Conservation (phyloP, 129 eudicot genomes). For the Flaveria brownii region DNA sequence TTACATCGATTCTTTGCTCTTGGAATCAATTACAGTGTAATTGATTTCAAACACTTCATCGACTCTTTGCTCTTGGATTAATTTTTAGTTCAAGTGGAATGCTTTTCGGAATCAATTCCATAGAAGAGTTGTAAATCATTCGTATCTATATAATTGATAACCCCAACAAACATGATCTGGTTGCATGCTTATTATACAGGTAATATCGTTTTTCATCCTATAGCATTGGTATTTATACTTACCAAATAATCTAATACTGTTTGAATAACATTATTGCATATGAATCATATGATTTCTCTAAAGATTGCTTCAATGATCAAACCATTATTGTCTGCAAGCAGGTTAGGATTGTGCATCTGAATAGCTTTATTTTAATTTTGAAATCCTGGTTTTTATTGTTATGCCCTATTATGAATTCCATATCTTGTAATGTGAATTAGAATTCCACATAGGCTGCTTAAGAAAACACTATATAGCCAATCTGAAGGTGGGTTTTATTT, state of each 20-base stretch:
- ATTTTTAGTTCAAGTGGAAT: neutral
- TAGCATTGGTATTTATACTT: neutral
- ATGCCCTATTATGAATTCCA: conserved; percentile 12
- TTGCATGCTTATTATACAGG: conserved; percentile 83
- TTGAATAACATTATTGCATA: conserved; percentile 12
- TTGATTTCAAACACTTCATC: too few species aligned
- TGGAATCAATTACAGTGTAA: too few species aligned
- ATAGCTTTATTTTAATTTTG: neutral
- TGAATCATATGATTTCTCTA: conserved; percentile 62
- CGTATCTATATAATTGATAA: conserved; percentile 54
- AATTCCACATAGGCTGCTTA: conserved; percentile 78
- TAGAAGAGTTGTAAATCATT: conserved; percentile 57
- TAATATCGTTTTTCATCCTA: conserved; percentile 23
- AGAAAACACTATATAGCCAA: conserved; percentile 62
- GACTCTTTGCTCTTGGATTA: conserved; percentile 28
- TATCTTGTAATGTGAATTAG: conserved; percentile 67
- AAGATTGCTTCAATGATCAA: conserved; percentile 64
- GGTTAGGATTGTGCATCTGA: conserved; percentile 53
- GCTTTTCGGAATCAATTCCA: conserved; percentile 20
- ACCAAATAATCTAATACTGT: conserved; percentile 4
- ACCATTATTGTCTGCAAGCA: conserved; percentile 81
- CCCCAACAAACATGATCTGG: conserved; percentile 34
- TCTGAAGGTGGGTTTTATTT: conserved; percentile 50
- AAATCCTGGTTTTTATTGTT: neutral
- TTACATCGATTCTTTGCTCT: conserved; percentile 13